Evolutionary conservation across 192 early-diverging fungal species (phyloP).

Genomic region (Phlyctochytrium bullatum): DNA sequence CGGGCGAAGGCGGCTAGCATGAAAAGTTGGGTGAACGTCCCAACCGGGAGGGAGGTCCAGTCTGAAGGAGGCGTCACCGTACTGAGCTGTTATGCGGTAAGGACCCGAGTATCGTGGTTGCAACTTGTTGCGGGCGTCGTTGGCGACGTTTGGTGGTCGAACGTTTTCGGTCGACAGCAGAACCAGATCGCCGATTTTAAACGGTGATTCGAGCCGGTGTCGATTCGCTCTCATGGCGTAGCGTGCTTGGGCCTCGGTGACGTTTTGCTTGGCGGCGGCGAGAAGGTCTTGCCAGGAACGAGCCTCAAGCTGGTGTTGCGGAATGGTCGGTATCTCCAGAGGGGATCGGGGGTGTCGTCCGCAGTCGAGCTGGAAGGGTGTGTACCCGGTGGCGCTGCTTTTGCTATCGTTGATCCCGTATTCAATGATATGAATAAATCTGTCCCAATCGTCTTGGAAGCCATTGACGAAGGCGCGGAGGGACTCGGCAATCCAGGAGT

Average conservation of each 20-base stretch:
- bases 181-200: constrained; percentile 18
- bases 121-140: constrained; percentile 7
- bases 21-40: constrained; percentile 13
- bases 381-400: constrained; percentile 19
- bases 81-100: constrained; percentile 2
- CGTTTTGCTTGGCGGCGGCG: background rate
- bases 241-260: background rate
- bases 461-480: constrained; percentile 35
- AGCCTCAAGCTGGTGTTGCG: background rate
- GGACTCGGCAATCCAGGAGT: constrained; percentile 14
- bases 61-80: constrained; percentile 2
- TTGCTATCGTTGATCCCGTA: constrained; percentile 51
- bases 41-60: constrained; percentile 11
- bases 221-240: background rate
- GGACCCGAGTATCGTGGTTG: constrained; percentile 7
- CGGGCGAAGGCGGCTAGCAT: constrained; percentile 2
- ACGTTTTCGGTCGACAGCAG: constrained; percentile 12
- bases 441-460: constrained; percentile 37
- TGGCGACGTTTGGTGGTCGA: background rate
- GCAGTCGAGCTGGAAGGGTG: constrained; percentile 29
- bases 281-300: background rate
- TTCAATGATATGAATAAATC: constrained; percentile 37
- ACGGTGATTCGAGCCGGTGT: background rate
- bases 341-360: constrained; percentile 10
- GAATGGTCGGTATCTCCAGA: background rate